Evolutionary conservation across 768 basidiomycete genomes (phyloP), one percentile per base, ranked within the genome.

Genomic region (Tulasnella sp.): DNA sequence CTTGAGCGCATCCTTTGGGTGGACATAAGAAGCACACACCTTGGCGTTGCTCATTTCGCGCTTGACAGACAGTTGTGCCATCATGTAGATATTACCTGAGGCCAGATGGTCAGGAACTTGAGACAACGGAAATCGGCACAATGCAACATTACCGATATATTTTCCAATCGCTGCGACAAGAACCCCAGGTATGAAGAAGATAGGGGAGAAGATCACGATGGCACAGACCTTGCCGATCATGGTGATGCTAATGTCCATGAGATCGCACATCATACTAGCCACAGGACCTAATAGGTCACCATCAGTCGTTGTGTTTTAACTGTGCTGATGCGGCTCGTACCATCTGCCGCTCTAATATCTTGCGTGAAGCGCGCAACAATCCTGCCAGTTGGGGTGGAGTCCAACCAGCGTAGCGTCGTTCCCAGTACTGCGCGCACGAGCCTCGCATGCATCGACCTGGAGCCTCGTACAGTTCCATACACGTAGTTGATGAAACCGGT

Each of bases 341-440:
- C 45, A 41, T 64, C 62, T 9, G 63, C 25, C 3, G 63, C 53
- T 1, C 62, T 48, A 27, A 64, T 60, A 50, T 64, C 63, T 25
- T 60, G 60, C 9, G 65, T 66, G 52, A 66, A 66, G 22, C 66
- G 63, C 30, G 65, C 58, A 19, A 66, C 57, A 52, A 67, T 65
- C 15, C 66, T 45, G 17, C 66, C 66, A 12, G 58, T 58, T 1
- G 66, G 66, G 9, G 65, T 65, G 24, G 56, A 52, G 53, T 67
- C 66, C 25, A 66, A 54, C 62, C 63, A 67, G n/a, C 65, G 55
- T 21, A 85, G 67, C 1, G 84, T 84, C 3, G 81, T 78, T 3
- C 80, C 75, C 12, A 85, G 67, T 0, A 86, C 67, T 10, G 81
- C 75, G 25, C 75, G 68, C 3, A 84, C 62, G 1, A 86, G 73